Evolutionary conservation across 2,329 filamentous ascomycete genomes (phyloP).

Genomic region (Alternaria dauci): DNA sequence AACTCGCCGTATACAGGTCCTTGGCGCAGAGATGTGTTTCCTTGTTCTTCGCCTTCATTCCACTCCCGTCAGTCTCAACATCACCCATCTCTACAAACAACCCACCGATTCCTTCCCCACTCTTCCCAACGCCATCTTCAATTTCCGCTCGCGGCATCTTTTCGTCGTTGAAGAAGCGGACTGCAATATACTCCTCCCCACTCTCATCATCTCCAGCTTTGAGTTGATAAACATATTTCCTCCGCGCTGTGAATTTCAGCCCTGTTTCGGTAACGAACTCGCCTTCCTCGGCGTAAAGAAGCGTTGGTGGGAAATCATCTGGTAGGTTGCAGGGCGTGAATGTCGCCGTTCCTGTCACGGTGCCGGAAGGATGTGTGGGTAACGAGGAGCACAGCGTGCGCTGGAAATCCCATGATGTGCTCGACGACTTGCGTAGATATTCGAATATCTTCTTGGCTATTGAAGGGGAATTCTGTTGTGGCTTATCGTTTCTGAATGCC

Average conservation of each 20-base stretch:
- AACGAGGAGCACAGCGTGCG: conserved; percentile 64
- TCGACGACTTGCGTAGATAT: conserved; percentile 12
- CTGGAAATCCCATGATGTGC: conserved; percentile 67
- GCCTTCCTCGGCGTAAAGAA: conserved; percentile 73
- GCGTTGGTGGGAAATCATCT: conserved; percentile 57
- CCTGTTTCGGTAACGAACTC: conserved; percentile 66
- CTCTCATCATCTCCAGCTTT: conserved; percentile 34
- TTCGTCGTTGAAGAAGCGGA: conserved; percentile 31
- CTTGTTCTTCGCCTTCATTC: conserved; percentile 57
- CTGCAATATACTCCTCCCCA: conserved; percentile 7
- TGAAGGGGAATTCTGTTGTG: background rate
- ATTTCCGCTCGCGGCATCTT: conserved; percentile 1
- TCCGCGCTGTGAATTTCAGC: conserved; percentile 65
- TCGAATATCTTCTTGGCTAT: conserved; percentile 22
- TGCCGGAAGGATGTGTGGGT: conserved; percentile 70
- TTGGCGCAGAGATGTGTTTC: conserved; percentile 75
- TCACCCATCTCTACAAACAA: conserved; percentile 76
- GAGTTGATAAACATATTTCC: conserved; percentile 76
- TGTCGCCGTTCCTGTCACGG: conserved; percentile 69
- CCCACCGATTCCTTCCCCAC: conserved; percentile 68
- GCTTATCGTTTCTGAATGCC: background rate
- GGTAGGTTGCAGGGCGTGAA: conserved; percentile 65
- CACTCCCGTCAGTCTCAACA: conserved; percentile 18
- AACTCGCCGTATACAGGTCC: conserved; percentile 75
- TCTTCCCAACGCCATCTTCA: conserved; percentile 15